Evolutionary conservation across 2,329 filamentous ascomycete species (phyloP), one percentile per base, ranked within the genome.

Genomic region (Plenodomus lindquistii): DNA sequence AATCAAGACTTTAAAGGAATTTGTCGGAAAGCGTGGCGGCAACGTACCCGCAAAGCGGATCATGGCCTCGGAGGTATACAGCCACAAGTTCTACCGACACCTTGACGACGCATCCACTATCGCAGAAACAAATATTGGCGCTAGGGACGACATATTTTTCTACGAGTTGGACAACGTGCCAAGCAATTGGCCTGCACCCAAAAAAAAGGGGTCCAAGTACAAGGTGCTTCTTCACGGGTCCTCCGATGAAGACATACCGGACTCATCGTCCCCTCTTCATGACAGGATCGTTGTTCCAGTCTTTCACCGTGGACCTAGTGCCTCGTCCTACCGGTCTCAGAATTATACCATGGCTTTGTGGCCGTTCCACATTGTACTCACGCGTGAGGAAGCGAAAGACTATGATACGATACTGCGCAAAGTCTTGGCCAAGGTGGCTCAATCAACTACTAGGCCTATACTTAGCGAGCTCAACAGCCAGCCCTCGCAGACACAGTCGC

Each of bases 1-100:
- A 24, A 83, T 93, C 54, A 84, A 83, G 52, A 71, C 76, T 3
- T 67, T 95, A 51, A 93, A 92, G 69, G 81, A 84, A 41, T 76
- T 77, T 34, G 75, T 87, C 18, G 82, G 79, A 7, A 77, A 77
- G 53, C 82, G 81, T 59, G 75, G 82, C 63, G 61, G 76, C 65
- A 59, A 75, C 65, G 62, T 84, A 81, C 51, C 75, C 46, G 67
- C 79, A 41, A 80, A 85, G 40, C 82, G 84, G 11, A 68, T 97
- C n/a, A 85, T 96, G 66, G 85, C 86, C 13, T 86, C 85, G 1
- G 94, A 99, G 64, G 85, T 95, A 42, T 96, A 90, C 69, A 88
- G 85, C 59, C 79, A 85, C 59, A 91, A 87, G 60, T 92, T 97
- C 71, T 97, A 92, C 78, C 93, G 91, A 66, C 81, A 90, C 41